phyloP scores from a whole-genome alignment of 2,329 filamentous ascomycete species.

The Emmonsiellopsis sp. region DNA sequence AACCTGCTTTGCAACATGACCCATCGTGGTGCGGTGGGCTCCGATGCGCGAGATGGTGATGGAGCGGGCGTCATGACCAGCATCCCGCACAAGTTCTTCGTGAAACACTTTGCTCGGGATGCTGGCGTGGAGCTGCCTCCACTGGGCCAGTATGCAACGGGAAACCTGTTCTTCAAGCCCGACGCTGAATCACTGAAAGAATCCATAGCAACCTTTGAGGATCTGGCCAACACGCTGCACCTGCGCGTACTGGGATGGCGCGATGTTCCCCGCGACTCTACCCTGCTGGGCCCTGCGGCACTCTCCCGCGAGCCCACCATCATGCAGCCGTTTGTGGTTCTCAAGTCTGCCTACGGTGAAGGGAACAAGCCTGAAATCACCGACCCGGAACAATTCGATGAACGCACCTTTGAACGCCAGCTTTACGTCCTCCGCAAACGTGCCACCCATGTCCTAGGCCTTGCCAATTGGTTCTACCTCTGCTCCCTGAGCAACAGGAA shows the following conservation, averaged over 20 bases:
- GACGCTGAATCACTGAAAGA: slow-evolving; percentile 81
- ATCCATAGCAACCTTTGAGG: slow-evolving; percentile 87
- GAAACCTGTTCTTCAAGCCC: slow-evolving; percentile 98
- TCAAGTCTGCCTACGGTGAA: slow-evolving; percentile 72
- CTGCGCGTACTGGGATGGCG: slow-evolving; percentile 92
- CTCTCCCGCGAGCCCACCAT: slow-evolving; percentile 91
- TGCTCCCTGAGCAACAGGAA: slow-evolving; percentile 96
- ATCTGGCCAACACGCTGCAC: slow-evolving; percentile 78
- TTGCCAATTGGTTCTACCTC: slow-evolving; percentile 98
- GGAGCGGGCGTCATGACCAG: slow-evolving; percentile 99
- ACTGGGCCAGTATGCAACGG: slow-evolving; percentile 87
- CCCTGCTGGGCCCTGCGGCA: slow-evolving; percentile 83
- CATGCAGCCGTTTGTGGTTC: slow-evolving; percentile 87
- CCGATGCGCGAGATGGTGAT: slow-evolving; percentile 94
- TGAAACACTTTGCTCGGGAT: slow-evolving; percentile 95
- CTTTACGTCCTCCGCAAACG: slow-evolving; percentile 92
- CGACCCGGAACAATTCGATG: slow-evolving; percentile 72
- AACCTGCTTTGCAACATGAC: slow-evolving; percentile 99
- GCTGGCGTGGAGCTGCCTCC: slow-evolving; percentile 79
- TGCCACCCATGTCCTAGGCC: slow-evolving; percentile 83
- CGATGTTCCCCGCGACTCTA: slow-evolving; percentile 88
- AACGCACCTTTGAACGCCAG: slow-evolving; percentile 80
- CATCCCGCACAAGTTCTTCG: slow-evolving; percentile 95
- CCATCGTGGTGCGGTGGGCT: slow-evolving; percentile 95
- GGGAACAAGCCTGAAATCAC: slow-evolving; percentile 69